phyloP scores from a whole-genome alignment of 345 rosid species.

The Aquilaria malaccensis region DNA sequence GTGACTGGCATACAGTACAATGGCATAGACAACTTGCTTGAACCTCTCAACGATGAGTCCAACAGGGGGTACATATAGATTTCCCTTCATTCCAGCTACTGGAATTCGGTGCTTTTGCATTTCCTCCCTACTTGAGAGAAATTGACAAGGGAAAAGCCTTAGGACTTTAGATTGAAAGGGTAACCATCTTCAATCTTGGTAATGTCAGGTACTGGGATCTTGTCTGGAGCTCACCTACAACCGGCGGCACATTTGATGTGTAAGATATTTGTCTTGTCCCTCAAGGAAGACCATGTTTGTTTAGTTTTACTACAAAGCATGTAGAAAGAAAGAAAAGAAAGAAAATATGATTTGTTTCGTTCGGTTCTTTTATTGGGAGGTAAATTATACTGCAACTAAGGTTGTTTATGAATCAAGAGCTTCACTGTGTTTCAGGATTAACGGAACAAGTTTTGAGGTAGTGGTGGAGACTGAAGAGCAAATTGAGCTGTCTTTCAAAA shows the following conservation, averaged over 20 bases:
- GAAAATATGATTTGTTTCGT: no score
- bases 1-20: constrained; percentile 60
- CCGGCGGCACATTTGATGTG: constrained; percentile 56
- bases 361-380: no score
- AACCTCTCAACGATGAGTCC: constrained; percentile 66
- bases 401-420: not conserved
- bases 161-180: not conserved
- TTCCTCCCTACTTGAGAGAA: no score
- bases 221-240: constrained; percentile 37
- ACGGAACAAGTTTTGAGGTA: constrained; percentile 49
- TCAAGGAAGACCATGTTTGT: not conserved
- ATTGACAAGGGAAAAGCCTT: not conserved
- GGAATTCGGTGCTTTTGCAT: not conserved
- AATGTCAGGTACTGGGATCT: constrained; percentile 63
- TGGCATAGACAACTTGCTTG: constrained; percentile 80
- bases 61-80: constrained; percentile 60
- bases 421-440: constrained; percentile 32
- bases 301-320: not conserved
- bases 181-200: not conserved
- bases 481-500: constrained; percentile 57
- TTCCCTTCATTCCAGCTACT: not conserved
- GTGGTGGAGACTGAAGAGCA: constrained; percentile 39
- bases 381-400: no score
- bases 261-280: constrained; percentile 17
- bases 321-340: no score